Base-by-base conservation (phyloP, 2,329 filamentous ascomycete species). In the Ophiocordyceps camponoti-saundersi region DNA sequence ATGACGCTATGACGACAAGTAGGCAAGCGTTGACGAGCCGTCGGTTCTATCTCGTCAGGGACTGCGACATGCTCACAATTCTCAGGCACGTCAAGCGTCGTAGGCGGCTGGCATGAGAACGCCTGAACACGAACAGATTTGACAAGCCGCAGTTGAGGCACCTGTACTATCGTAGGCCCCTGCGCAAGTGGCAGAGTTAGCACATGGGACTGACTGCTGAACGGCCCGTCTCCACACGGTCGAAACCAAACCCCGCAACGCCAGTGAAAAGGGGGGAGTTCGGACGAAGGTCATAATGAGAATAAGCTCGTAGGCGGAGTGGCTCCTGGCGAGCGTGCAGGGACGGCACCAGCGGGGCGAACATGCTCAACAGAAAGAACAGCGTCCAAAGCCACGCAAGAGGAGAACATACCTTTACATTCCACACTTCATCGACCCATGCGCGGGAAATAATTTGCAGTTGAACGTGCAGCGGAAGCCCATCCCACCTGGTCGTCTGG, bases 361-460 rank as follows among this genome's bases (percentile, higher is more conserved):
- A 23, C 16, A 10, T 18, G 41, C 22, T 5, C 20, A 15, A 23
- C 6, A 23, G 11, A 10, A 15, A 42, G 21, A 8, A 16, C 40
- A 44, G 20, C 20, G 46, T 8, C 23, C 4, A 26, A 26, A 26
- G 26, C 26, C 18, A 6, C 42, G 36, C 26, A 44, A 26, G 42
- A 16, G n/a, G n/a, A 12, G 6, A 18, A 49, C 48, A 20, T 53
- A 51, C 50, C 45, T 48, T 26, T 13, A 22, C 30, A 12, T 30
- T 21, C n/a, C 39, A 21, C n/a, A 46, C 46, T n/a, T 48, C 40
- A 15, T 34, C 26, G 36, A 65, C 50, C 69, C 69, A 72, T 32
- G 58, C 56, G 42, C 56, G 56, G 11, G 69, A 63, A 53, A 72
- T 67, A 23, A 63, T 53, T 46, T 55, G 51, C 45, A 72, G 50